These are phyloP conservation scores for Arxiozyma heterogenica DNA, from an alignment of 1,139 yeast genomes.

Conservation along the genomic window DNA sequence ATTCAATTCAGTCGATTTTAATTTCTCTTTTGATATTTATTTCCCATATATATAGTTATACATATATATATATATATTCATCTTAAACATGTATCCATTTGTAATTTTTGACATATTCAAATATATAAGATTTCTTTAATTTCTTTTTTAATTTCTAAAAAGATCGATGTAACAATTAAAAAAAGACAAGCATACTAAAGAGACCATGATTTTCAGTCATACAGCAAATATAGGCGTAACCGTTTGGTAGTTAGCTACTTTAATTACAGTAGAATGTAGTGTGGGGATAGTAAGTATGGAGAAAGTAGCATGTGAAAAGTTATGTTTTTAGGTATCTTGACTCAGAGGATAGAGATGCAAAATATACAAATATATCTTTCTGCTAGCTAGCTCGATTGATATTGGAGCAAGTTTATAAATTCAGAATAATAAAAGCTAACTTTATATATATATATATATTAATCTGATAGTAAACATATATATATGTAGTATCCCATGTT, in stretches of 20 bases:
- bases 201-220: not conserved
- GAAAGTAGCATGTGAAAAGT: not conserved
- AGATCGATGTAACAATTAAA: not conserved
- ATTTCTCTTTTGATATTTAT: not conserved
- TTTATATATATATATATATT: too few relatives aligned
- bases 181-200: not conserved
- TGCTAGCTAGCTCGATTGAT: too few relatives aligned
- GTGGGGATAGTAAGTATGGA: not conserved
- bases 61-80: too few relatives aligned
- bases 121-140: not conserved
- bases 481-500: conserved; percentile 2
- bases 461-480: not conserved
- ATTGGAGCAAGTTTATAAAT: not conserved
- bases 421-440: not conserved
- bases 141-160: too few relatives aligned
- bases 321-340: not conserved
- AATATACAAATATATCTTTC: too few relatives aligned
- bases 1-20: not conserved
- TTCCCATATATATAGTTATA: not conserved
- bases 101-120: not conserved
- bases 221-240: too few relatives aligned
- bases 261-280: not conserved
- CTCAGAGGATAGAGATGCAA: not conserved
- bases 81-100: too few relatives aligned
- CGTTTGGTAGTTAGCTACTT: not conserved